Percentiles rank a stretch among this genome's conserved stretches.
Conservation (phyloP, 495 filamentous ascomycete species). For the Penicillium canescens region DNA sequence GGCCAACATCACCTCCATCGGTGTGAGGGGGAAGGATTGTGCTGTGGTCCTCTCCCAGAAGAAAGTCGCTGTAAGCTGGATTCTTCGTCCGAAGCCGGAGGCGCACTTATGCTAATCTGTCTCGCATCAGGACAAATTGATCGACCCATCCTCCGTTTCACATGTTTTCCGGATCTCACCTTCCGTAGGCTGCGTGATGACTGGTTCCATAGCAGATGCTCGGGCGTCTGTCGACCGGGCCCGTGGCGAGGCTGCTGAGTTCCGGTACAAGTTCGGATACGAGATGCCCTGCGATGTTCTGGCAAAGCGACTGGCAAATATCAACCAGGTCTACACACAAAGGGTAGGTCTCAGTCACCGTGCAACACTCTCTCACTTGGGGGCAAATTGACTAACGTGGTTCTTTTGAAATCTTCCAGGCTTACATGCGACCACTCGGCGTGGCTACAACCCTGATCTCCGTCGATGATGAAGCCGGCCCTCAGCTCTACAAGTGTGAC, state of each 20-base stretch:
- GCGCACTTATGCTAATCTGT: constrained; percentile 6
- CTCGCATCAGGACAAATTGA: constrained; percentile 82
- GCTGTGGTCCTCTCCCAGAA: constrained; percentile 98
- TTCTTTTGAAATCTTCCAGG: constrained; percentile 50
- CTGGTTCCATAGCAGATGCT: constrained; percentile 96
- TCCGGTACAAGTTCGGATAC: constrained; percentile 97
- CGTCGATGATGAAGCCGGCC: constrained; percentile 86
- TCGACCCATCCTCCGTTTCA: constrained; percentile 94
- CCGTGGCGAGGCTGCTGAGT: constrained; percentile 93
- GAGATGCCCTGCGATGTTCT: constrained; percentile 99
- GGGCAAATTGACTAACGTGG: not conserved
- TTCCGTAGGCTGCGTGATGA: constrained; percentile 97
- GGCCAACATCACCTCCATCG: constrained; percentile 97
- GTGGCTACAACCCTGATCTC: constrained; percentile 94
- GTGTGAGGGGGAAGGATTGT: constrained; percentile 92
- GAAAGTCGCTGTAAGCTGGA: constrained; percentile 87
- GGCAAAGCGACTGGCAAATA: constrained; percentile 95
- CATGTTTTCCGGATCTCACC: constrained; percentile 97
- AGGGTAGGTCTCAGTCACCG: constrained; percentile 57
- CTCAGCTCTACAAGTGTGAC: constrained; percentile 98
- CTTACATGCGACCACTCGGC: constrained; percentile 96
- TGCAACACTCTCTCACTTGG: not conserved
- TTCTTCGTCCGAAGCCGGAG: not conserved
- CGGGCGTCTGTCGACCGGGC: constrained; percentile 88
- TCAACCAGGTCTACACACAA: constrained; percentile 99